Evolutionary conservation across 495 filamentous ascomycete species (phyloP).

Genomic region (Clavariopsis aquatica): DNA sequence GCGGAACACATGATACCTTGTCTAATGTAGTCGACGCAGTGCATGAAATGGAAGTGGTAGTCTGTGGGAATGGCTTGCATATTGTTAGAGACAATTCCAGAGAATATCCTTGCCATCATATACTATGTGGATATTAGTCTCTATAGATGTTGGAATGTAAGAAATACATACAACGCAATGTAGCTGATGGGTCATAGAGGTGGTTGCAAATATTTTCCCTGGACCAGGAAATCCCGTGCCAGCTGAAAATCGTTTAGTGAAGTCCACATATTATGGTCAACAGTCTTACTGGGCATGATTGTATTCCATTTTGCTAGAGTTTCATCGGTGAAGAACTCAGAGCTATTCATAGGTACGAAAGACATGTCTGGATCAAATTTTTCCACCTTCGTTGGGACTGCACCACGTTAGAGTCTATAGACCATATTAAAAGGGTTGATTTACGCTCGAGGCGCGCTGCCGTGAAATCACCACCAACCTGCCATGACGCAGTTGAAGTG

Average conservation of each 20-base stretch:
- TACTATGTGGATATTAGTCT: background rate
- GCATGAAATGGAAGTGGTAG: slow-evolving; percentile 11
- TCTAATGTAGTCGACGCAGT: slow-evolving; percentile 14
- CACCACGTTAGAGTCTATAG: background rate
- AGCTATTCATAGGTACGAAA: slow-evolving; percentile 11
- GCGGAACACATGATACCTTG: slow-evolving; percentile 15
- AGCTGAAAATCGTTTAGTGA: background rate
- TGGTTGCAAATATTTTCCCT: slow-evolving; percentile 5
- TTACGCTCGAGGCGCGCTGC: background rate
- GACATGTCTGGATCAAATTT: slow-evolving; percentile 12
- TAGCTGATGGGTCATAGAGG: slow-evolving; percentile 17
- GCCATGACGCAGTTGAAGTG: background rate
- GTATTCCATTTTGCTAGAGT: slow-evolving; percentile 12
- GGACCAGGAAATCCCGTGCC: background rate
- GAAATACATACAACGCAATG: slow-evolving; percentile 13
- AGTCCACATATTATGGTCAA: background rate
- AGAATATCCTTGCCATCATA: slow-evolving; percentile 11
- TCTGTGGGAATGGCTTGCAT: background rate
- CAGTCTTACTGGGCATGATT: slow-evolving; percentile 2
- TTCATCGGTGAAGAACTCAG: slow-evolving; percentile 13
- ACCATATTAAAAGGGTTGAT: background rate
- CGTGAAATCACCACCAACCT: slow-evolving; percentile 11
- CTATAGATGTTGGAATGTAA: background rate
- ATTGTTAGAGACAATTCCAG: background rate
- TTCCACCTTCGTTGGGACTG: slow-evolving; percentile 1